Evolutionary conservation across 352 stramenopile species (phyloP).

Genomic region (Globisporangium camurandrum): DNA sequence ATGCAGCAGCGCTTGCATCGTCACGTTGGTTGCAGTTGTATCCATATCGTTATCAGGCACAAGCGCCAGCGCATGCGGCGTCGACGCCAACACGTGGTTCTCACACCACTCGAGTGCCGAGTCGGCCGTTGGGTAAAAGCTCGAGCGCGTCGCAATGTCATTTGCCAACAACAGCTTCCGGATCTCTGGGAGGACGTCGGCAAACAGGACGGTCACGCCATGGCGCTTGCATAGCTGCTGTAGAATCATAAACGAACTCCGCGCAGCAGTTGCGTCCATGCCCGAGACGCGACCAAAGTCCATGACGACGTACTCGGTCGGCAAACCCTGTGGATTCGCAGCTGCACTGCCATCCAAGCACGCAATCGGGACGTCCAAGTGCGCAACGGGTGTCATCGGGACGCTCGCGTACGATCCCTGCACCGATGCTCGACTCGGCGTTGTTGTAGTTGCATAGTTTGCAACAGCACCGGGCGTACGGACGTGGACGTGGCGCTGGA

Average conservation of each 20-base stretch:
- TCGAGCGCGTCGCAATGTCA: slow-evolving; percentile 56
- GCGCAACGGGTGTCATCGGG: slow-evolving; percentile 42
- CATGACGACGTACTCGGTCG: slow-evolving; percentile 83
- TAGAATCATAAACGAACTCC: slow-evolving; percentile 78
- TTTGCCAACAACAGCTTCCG: slow-evolving; percentile 54
- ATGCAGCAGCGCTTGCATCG: slow-evolving; percentile 61
- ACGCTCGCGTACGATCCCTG: slow-evolving; percentile 19
- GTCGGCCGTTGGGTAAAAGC: slow-evolving; percentile 66
- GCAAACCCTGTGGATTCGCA: slow-evolving; percentile 35
- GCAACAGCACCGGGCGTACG: slow-evolving; percentile 19
- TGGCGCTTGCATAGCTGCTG: slow-evolving; percentile 72
- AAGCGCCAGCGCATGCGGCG: slow-evolving; percentile 22
- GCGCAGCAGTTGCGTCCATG: slow-evolving; percentile 83
- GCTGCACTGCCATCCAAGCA: slow-evolving; percentile 64
- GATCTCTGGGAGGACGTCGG: slow-evolving; percentile 62
- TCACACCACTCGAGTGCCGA: slow-evolving; percentile 74
- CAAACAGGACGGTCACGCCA: slow-evolving; percentile 64
- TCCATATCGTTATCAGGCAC: too few species aligned
- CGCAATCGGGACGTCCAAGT: slow-evolving; percentile 47
- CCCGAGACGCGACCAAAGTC: slow-evolving; percentile 84
- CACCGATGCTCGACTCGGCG: background rate
- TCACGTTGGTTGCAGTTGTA: slow-evolving; percentile 37
- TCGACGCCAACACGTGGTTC: slow-evolving; percentile 43
- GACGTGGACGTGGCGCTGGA: slow-evolving; percentile 69
- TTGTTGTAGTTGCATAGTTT: slow-evolving; percentile 11